These are phyloP conservation scores for Phlyctochytrium bullatum DNA, from an alignment of 192 early-diverging fungal species.

Conservation along the genomic window DNA sequence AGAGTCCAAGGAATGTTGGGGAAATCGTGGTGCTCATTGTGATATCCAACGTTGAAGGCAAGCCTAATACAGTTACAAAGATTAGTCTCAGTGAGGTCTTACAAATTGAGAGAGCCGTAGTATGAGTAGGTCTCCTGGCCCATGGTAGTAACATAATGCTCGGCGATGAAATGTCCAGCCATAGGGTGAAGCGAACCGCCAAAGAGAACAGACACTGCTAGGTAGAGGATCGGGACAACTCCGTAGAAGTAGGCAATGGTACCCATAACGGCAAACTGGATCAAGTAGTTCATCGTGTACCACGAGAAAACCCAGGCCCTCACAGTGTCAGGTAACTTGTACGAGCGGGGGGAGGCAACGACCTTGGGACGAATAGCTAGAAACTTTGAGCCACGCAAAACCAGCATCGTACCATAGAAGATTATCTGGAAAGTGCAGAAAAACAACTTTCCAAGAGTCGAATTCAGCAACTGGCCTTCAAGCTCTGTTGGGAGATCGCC, in stretches of 20 bases:
- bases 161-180: constrained; percentile 95
- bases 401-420: constrained; percentile 38
- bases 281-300: constrained; percentile 41
- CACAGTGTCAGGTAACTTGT: constrained; percentile 23
- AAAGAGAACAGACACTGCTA: constrained; percentile 44
- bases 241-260: constrained; percentile 40
- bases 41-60: constrained; percentile 94
- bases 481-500: constrained; percentile 88
- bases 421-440: constrained; percentile 42
- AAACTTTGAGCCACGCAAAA: background rate
- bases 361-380: constrained; percentile 38
- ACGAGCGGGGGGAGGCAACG: constrained; percentile 26
- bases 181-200: constrained; percentile 89
- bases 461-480: constrained; percentile 69
- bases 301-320: constrained; percentile 33
- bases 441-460: constrained; percentile 36
- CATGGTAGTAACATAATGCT: constrained; percentile 93
- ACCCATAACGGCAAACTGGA: constrained; percentile 34
- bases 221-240: constrained; percentile 40
- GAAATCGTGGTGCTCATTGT: constrained; percentile 99
- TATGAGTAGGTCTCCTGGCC: constrained; percentile 97
- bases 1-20: constrained; percentile 83
- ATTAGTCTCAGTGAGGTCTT: no score
- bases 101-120: constrained; percentile 90
- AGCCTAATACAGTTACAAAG: no score